phyloP scores from a whole-genome alignment of 176 grass and related monocot genomes.

The Metroxylon sagu region DNA sequence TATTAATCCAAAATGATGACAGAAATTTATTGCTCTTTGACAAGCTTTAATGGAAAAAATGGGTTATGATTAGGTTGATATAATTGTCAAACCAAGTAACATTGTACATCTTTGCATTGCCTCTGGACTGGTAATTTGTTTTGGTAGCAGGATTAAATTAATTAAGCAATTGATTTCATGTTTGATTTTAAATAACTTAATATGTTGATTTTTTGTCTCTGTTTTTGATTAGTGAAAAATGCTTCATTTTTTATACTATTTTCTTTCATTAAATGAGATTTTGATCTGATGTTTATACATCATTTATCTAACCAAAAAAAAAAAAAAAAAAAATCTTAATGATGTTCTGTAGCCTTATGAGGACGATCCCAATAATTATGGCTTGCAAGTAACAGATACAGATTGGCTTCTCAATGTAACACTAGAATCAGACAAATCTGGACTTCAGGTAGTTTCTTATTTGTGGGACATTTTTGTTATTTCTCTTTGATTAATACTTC shows the following conservation, averaged over 20 bases:
- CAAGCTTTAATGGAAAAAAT: no score
- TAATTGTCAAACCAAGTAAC: no score
- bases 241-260: no score
- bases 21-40: no score
- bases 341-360: slow-evolving; percentile 49
- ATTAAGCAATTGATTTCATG: slow-evolving; percentile 5
- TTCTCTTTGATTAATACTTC: not conserved
- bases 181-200: not conserved
- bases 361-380: slow-evolving; percentile 42
- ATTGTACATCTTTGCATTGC: no score
- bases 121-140: no score
- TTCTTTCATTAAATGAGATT: no score
- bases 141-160: not conserved
- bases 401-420: slow-evolving; percentile 57
- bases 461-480: not conserved
- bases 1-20: no score
- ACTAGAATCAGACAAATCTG: slow-evolving; percentile 59
- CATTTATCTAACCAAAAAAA: not conserved
- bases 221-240: no score
- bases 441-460: slow-evolving; percentile 61
- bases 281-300: no score
- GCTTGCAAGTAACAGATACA: slow-evolving; percentile 60
- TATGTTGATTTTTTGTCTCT: not conserved
- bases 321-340: not conserved
- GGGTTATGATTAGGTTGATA: no score